These are phyloP conservation scores for Beauveria asiatica DNA, from an alignment of 2,329 filamentous ascomycete genomes.

Conservation along the genomic window DNA sequence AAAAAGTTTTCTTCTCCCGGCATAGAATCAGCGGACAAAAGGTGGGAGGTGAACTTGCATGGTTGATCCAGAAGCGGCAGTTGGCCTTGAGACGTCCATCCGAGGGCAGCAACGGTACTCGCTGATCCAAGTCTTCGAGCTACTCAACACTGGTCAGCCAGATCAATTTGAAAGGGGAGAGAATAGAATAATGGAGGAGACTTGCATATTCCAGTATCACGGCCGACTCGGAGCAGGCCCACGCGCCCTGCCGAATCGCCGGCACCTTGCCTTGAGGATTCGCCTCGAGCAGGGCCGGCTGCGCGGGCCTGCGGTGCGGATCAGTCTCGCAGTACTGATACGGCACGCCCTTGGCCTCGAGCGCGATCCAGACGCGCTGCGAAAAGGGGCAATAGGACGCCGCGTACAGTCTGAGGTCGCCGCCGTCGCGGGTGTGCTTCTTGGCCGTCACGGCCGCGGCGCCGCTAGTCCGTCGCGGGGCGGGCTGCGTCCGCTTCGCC, in stretches of 20 bases:
- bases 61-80: conserved; percentile 71
- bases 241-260: conserved; percentile 67
- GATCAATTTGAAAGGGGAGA: neutral
- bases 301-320: conserved; percentile 55
- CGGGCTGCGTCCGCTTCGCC: conserved; percentile 57
- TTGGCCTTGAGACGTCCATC: conserved; percentile 61
- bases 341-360: conserved; percentile 67
- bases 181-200: conserved; percentile 4
- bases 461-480: conserved; percentile 64
- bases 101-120: conserved; percentile 53
- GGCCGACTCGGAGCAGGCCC: conserved; percentile 73
- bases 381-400: conserved; percentile 84
- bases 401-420: conserved; percentile 68
- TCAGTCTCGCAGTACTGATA: conserved; percentile 87
- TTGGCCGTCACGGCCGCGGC: conserved; percentile 59
- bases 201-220: conserved; percentile 78
- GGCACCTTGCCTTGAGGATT: conserved; percentile 72
- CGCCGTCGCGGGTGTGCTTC: conserved; percentile 62
- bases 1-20: too few species aligned
- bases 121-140: conserved; percentile 64
- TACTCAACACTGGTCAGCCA: conserved; percentile 20
- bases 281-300: conserved; percentile 55
- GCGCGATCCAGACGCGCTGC: conserved; percentile 80
- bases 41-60: conserved; percentile 41
- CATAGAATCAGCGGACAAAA: neutral